Evolutionary conservation across 805 yeast genomes (phyloP).

Genomic region (Kodamaea hsintzibuensis): DNA sequence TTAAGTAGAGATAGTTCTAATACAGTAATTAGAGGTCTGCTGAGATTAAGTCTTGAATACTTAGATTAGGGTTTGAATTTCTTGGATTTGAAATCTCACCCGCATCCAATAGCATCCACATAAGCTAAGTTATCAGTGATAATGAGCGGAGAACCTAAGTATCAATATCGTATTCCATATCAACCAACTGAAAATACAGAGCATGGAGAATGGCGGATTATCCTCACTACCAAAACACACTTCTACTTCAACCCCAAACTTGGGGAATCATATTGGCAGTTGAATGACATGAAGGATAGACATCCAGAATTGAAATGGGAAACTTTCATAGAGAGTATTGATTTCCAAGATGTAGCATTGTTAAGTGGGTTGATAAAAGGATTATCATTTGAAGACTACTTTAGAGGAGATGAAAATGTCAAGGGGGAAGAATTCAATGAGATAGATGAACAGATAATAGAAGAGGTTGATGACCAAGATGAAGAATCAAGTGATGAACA

Average conservation of each 20-base stretch:
- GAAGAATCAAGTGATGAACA: neutral
- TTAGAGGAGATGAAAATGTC: conserved; percentile 10
- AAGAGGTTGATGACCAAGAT: neutral
- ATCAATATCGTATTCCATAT: conserved; percentile 19
- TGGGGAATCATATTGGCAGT: conserved; percentile 34
- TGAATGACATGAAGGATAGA: conserved; percentile 22
- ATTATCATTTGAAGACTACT: conserved; percentile 7
- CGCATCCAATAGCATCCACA: too few relatives aligned
- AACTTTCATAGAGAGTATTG: conserved; percentile 22
- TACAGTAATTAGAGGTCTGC: too few relatives aligned
- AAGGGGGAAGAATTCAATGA: too few relatives aligned
- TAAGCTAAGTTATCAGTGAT: too few relatives aligned
- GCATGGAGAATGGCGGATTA: conserved; percentile 27
- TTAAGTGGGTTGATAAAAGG: conserved; percentile 25
- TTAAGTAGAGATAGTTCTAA: too few relatives aligned
- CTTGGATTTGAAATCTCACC: neutral
- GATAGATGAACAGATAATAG: too few relatives aligned
- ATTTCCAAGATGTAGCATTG: conserved; percentile 30
- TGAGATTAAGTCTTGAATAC: too few relatives aligned
- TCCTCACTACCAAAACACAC: conserved; percentile 30
- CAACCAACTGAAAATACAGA: neutral
- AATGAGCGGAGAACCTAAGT: conserved; percentile 4
- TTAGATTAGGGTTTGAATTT: too few relatives aligned
- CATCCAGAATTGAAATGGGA: conserved; percentile 6
- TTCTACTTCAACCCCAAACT: conserved; percentile 29